A percentile compares a stretch with the other conserved stretches of the same genome.
phyloP scores from a whole-genome alignment of 768 basidiomycete genomes.

The Plicaturopsis crispa region DNA sequence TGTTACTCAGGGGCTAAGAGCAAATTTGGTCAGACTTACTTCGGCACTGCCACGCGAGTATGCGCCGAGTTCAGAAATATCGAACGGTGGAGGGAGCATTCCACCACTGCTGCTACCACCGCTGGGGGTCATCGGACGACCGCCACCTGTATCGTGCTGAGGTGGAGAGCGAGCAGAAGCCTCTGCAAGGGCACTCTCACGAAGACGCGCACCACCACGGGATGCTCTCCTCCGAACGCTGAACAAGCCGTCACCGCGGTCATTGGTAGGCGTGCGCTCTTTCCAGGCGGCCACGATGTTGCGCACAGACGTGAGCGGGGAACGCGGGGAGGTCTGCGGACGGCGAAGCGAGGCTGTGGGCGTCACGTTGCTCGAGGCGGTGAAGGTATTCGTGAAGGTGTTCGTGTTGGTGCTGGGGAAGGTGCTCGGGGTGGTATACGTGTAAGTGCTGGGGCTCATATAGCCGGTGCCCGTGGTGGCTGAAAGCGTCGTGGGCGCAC shows the following conservation, averaged over 20 bases:
- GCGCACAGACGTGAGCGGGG: constrained; percentile 65
- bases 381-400: constrained; percentile 28
- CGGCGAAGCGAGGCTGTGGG: constrained; percentile 40
- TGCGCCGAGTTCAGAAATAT: constrained; percentile 37
- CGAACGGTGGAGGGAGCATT: constrained; percentile 36
- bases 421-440: constrained; percentile 3
- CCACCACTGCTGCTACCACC: constrained; percentile 20
- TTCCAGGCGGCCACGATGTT: constrained; percentile 81
- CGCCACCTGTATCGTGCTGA: too few relatives aligned
- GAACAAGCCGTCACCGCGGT: constrained; percentile 19
- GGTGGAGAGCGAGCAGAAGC: too few relatives aligned
- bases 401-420: constrained; percentile 1
- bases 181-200: too few relatives aligned
- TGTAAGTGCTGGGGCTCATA: constrained; percentile 1
- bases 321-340: constrained; percentile 57
- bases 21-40: constrained; percentile 20
- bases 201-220: constrained; percentile 15
- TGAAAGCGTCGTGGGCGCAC: constrained; percentile 21
- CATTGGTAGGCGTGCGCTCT: constrained; percentile 49
- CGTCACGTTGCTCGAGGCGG: constrained; percentile 22
- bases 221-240: constrained; percentile 24
- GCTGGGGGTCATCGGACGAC: constrained; percentile 19
- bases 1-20: not conserved
- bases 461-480: not conserved
- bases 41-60: constrained; percentile 34